These are phyloP conservation scores for Pulveroboletus sp. DNA, from an alignment of 768 basidiomycete species.

Conservation along the genomic window DNA sequence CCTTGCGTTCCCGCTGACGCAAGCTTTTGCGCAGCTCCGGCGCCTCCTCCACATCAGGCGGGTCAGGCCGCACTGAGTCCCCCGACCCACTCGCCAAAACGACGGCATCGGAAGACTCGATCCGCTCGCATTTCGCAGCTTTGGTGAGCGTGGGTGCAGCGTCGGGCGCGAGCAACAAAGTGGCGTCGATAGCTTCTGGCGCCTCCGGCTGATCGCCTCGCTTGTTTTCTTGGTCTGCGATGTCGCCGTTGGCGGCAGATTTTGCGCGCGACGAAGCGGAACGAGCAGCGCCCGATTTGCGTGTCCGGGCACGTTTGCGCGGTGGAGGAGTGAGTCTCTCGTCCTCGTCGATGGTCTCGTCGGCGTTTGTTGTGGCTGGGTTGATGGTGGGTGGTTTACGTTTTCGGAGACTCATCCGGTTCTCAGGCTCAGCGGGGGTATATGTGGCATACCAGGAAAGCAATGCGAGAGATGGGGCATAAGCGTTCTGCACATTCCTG, in stretches of 20 bases:
- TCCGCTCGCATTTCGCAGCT: conserved; percentile 22
- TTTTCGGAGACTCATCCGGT: conserved; percentile 33
- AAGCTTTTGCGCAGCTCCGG: conserved; percentile 28
- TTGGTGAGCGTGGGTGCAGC: conserved; percentile 3
- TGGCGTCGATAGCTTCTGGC: not conserved
- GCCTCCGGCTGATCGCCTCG: not conserved
- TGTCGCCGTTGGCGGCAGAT: conserved; percentile 4
- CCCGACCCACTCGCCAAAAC: conserved; percentile 4
- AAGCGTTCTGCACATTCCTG: conserved; percentile 29
- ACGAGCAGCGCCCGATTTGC: conserved; percentile 17
- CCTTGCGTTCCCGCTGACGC: conserved; percentile 29
- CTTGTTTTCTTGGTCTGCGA: conserved; percentile 3
- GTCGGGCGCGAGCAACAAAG: conserved; percentile 22
- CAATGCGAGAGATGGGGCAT: conserved; percentile 21
- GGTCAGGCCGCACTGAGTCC: conserved; percentile 10
- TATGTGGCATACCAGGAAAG: conserved; percentile 31
- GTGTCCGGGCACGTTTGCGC: conserved; percentile 30
- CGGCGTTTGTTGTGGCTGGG: conserved; percentile 21
- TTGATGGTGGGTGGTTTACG: conserved; percentile 27
- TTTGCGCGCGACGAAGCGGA: conserved; percentile 5
- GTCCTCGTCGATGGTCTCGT: conserved; percentile 32
- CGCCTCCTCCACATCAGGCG: conserved; percentile 18
- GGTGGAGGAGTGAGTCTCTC: conserved; percentile 28
- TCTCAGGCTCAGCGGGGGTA: conserved; percentile 29
- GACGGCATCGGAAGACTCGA: conserved; percentile 15